Evolutionary conservation across 2,329 filamentous ascomycete species (phyloP), one percentile per base, ranked within the genome.

Genomic region (Nemania bipapillata): DNA sequence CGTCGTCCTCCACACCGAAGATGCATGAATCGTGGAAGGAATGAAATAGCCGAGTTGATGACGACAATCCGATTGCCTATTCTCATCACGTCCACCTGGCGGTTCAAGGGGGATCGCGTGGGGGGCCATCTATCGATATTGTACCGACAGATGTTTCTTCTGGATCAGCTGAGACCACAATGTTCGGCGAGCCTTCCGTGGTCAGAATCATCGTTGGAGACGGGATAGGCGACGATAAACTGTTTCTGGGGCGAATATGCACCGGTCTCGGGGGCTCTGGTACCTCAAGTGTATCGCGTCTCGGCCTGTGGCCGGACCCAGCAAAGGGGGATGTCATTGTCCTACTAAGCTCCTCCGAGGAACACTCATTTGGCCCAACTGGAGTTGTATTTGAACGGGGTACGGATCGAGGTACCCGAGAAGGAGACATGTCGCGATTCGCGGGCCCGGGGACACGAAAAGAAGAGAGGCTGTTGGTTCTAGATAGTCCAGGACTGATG

Each of bases 381-480:
- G 60, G 65, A 28, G 65, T 49, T n/a, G 70, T 61, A 6, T 70
- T 72, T 24, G 71, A 72, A 4, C 74, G 72, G 0, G 72, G 74
- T 17, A 71, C 66, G n/a, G 75, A 73, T 11, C 68, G 72, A 37
- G 69, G 56, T 26, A 70, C 64, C 49, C 72, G 73, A 30, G 67
- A 22, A 55, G 74, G 73, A 12, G 68, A 32, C 45, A 49, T n/a
- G 20, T 40, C 53, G 11, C 42, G 58, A 58, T 26, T 71, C 66
- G 52, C 77, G 74, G 9, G 70, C 66, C 28, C 73, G 4, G 9
- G 6, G 8, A 8, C 26, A 17, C n/a, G 49, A 3, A 68, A 71
- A 3, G 81, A 80, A 24, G 63, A 75, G 54, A 82, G 81, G 61
- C 83, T 84, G 42, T 77, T 75, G 0, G 78, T 76, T 69, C 82